These are phyloP conservation scores for Penicillium paxilli DNA, from an alignment of 495 filamentous ascomycete genomes.

Conservation along the genomic window DNA sequence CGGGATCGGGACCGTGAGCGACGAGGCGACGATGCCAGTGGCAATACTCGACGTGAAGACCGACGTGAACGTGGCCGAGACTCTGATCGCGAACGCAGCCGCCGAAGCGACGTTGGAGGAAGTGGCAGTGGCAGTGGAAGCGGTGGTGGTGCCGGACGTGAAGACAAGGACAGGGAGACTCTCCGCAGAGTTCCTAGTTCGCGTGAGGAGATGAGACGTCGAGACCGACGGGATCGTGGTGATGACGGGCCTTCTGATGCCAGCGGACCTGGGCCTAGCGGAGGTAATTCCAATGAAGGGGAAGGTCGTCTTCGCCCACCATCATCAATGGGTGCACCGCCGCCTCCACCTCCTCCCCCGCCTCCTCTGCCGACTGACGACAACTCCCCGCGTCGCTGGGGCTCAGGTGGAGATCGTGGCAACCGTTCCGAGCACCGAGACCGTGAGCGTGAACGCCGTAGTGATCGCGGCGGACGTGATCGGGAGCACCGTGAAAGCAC, in stretches of 20 bases:
- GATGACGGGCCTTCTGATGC: conserved; percentile 17
- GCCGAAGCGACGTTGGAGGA: conserved; percentile 34
- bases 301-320: conserved; percentile 44
- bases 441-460: conserved; percentile 40
- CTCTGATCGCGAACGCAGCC: conserved; percentile 41
- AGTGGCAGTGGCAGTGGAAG: conserved; percentile 10
- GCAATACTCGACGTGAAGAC: conserved; percentile 37
- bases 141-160: background rate
- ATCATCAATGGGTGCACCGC: conserved; percentile 37
- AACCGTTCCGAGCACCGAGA: conserved; percentile 35
- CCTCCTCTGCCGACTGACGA: conserved; percentile 32
- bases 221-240: conserved; percentile 40
- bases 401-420: conserved; percentile 35
- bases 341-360: conserved; percentile 34
- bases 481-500: conserved; percentile 36
- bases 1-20: conserved; percentile 34
- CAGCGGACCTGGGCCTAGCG: conserved; percentile 12
- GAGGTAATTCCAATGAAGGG: conserved; percentile 24
- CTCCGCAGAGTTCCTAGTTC: conserved; percentile 35
- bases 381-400: conserved; percentile 38
- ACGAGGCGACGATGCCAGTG: conserved; percentile 30
- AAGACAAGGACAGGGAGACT: conserved; percentile 32
- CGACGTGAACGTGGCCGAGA: conserved; percentile 35
- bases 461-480: conserved; percentile 42
- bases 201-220: conserved; percentile 43